Evolutionary conservation across 805 yeast species (phyloP), one percentile per base, ranked within the genome.

Genomic region (Candida pini): DNA sequence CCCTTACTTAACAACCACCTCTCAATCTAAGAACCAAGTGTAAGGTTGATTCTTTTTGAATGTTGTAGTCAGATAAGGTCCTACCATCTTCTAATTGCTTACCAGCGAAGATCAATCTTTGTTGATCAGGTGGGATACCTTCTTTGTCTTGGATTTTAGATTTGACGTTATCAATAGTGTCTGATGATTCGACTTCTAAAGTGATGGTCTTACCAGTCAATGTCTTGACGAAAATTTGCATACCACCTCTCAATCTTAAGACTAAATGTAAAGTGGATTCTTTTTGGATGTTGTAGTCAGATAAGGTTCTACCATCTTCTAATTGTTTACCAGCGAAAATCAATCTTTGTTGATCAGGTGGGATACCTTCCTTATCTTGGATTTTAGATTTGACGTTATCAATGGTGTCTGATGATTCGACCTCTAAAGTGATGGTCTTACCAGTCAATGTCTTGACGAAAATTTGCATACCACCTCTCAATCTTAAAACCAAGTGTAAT

Each of bases 41-140:
- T 46, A 90, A 71, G 51, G 98, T 90, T 47, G 97, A 90, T 78
- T 90, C 97, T 84, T 90, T 90, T 76, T 90, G 97, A 75, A 90
- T 90, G 87, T 90, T 90, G 95, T 92, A 90, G 78, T 90, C 97
- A 54, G 96, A 84, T 59, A 90, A 77, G 53, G 97, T 90, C 79
- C 97, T 86, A 66, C 97, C 97, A 63, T 89, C 97, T 77, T 89
- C 97, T 64, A 89, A 85, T 76, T 90, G 97, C 81, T 90, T 90
- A 78, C 97, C 97, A 64, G 97, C 97, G 65, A 90, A 90, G 80
- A 90, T 90, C 64, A 90, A 83, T 78, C 97, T 87, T 77, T 90
- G 97, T 72, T 90, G 97, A 73, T 90, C 97, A 63, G 97, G 97
- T 69, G 97, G 97, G 56, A 89, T 89, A 68, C 97, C 97, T 72